phyloP scores from a whole-genome alignment of 371 early-diverging fungal species.

The Aphelidium insulamus region DNA sequence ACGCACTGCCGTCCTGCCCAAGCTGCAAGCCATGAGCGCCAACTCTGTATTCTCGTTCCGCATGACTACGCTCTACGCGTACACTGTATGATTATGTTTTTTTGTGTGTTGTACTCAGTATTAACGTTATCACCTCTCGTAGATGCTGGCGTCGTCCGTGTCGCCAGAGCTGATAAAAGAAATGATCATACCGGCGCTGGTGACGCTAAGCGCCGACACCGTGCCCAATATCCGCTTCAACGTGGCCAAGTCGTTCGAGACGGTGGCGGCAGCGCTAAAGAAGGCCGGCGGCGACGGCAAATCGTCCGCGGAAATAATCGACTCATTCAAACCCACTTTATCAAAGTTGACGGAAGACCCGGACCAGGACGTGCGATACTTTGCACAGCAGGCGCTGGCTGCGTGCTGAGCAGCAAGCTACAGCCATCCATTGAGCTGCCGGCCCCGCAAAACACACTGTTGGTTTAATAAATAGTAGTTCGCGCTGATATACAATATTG shows the following conservation, averaged over 20 bases:
- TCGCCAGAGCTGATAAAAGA: conserved; percentile 69
- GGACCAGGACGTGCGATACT: conserved; percentile 85
- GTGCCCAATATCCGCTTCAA: conserved; percentile 98
- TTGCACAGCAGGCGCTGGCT: conserved; percentile 58
- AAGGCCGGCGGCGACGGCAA: conserved; percentile 31
- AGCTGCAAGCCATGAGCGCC: conserved; percentile 66
- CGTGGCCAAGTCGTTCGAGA: conserved; percentile 82
- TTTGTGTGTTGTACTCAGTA: neutral
- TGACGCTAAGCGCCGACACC: conserved; percentile 62
- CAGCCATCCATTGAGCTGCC: no score
- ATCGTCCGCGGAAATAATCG: conserved; percentile 19
- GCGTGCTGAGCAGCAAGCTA: no score
- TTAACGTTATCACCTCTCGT: conserved; percentile 4
- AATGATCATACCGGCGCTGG: conserved; percentile 67
- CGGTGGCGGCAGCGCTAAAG: conserved; percentile 53
- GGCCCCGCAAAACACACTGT: no score
- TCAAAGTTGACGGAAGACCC: conserved; percentile 58
- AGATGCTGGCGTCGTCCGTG: conserved; percentile 74
- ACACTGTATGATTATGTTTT: conserved; percentile 34
- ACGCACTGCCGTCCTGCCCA: conserved; percentile 70
- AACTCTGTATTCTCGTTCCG: conserved; percentile 85
- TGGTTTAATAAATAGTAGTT: no score
- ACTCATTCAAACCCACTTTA: conserved; percentile 54
- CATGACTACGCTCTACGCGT: conserved; percentile 88
- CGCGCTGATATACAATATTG: no score